These are phyloP conservation scores for Pseudozyma sp. DNA, from an alignment of 1,284 basidiomycete species.

Conservation along the genomic window DNA sequence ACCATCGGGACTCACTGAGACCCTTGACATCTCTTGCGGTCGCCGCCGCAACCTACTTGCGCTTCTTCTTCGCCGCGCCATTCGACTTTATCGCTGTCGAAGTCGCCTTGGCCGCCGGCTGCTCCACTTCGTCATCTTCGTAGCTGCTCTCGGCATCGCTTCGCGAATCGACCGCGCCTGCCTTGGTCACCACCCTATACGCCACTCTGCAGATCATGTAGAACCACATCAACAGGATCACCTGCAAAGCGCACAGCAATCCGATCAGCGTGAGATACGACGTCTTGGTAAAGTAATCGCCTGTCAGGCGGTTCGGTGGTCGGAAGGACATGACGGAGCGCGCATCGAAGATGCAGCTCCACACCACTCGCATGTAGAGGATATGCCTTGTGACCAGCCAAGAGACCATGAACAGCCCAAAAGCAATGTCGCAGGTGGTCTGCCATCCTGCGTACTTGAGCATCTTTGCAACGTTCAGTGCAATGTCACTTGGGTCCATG, in stretches of 20 bases:
- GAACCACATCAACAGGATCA: constrained; percentile 86
- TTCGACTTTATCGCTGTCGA: constrained; percentile 1
- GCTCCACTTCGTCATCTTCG: constrained; percentile 33
- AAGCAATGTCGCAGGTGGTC: constrained; percentile 79
- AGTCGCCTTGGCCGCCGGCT: background rate
- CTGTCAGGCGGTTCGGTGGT: constrained; percentile 12
- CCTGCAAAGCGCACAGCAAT: constrained; percentile 70
- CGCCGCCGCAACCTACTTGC: constrained; percentile 10
- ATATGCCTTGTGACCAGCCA: constrained; percentile 65
- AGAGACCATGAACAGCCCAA: constrained; percentile 75
- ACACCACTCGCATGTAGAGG: constrained; percentile 56
- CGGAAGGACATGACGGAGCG: constrained; percentile 29
- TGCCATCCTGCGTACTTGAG: constrained; percentile 82
- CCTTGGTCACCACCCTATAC: constrained; percentile 80
- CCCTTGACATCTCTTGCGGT: background rate
- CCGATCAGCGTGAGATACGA: constrained; percentile 36
- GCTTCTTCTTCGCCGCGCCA: constrained; percentile 19
- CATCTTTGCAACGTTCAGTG: constrained; percentile 90
- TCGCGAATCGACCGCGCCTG: constrained; percentile 79
- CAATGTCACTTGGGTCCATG: constrained; percentile 93
- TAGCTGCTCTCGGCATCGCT: constrained; percentile 56
- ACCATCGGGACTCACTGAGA: no score
- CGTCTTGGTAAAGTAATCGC: constrained; percentile 26
- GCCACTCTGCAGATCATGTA: constrained; percentile 84
- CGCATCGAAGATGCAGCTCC: constrained; percentile 51